A percentile compares a stretch with the other conserved stretches of the same genome.
Evolutionary conservation across 495 filamentous ascomycete genomes (phyloP).

Genomic region (Clohesyomyces aquaticus): DNA sequence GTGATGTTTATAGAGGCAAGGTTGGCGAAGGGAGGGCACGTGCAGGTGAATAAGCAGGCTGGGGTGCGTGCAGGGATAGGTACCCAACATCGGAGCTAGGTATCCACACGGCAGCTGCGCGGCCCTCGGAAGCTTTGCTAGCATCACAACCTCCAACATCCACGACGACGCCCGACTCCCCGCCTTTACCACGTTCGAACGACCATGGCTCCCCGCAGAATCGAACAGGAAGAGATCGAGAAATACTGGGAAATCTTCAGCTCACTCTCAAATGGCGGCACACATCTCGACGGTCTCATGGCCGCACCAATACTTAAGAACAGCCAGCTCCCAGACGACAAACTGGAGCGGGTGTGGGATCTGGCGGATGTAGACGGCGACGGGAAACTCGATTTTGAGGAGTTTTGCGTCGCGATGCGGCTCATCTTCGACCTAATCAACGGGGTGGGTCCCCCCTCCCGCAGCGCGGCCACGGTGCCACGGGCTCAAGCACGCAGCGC

Average conservation of each 20-base stretch:
- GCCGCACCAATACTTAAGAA: constrained; percentile 96
- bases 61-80: no score
- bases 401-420: constrained; percentile 98
- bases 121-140: no score
- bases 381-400: constrained; percentile 96
- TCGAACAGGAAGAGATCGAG: constrained; percentile 94
- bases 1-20: no score
- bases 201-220: constrained; percentile 66
- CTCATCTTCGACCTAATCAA: constrained; percentile 96
- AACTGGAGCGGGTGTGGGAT: constrained; percentile 97
- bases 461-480: no score
- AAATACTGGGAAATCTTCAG: constrained; percentile 99
- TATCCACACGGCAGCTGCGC: no score
- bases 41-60: no score
- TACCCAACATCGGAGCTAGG: no score
- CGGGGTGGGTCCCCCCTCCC: no score
- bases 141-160: neutral
- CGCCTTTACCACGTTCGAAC: neutral
- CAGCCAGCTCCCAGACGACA: constrained; percentile 86
- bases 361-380: constrained; percentile 95
- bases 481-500: neutral
- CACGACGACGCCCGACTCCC: neutral
- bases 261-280: constrained; percentile 77
- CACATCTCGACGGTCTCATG: constrained; percentile 84
- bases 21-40: no score